phyloP scores from a whole-genome alignment of 192 early-diverging fungal species.

The Helicostylum pulchrum region DNA sequence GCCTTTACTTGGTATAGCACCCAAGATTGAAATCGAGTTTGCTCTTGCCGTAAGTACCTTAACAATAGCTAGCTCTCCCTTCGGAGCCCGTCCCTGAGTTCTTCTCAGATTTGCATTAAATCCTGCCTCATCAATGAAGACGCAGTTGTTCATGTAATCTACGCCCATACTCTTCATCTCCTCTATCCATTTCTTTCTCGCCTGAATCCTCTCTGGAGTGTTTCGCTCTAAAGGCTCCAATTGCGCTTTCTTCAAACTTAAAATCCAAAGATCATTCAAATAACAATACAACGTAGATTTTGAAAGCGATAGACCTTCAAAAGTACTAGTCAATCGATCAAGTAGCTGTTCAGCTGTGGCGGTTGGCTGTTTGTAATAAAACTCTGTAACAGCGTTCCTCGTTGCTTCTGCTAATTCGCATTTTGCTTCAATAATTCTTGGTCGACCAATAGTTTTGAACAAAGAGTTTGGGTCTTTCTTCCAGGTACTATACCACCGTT shows the following conservation, averaged over 20 bases:
- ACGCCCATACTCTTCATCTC: background rate
- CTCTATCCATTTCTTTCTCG: conserved; percentile 12
- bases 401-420: background rate
- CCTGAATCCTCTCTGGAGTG: background rate
- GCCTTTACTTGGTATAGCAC: conserved; percentile 9
- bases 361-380: background rate
- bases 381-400: background rate
- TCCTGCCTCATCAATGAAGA: conserved; percentile 18
- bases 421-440: background rate
- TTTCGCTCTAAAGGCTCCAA: conserved; percentile 3
- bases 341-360: background rate
- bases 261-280: background rate
- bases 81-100: background rate
- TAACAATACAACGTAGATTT: conserved; percentile 4
- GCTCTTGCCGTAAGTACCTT: conserved; percentile 6
- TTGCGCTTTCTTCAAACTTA: conserved; percentile 3
- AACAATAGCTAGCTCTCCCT: background rate
- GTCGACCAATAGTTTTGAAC: background rate
- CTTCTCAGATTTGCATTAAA: conserved; percentile 20
- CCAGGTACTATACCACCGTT: background rate
- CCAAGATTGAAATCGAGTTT: conserved; percentile 1
- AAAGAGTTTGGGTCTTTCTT: background rate
- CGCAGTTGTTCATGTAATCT: conserved; percentile 17
- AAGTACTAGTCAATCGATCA: background rate
- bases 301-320: background rate